Conservation (phyloP, 1,284 basidiomycete genomes). For the Stygiomarasmius scandens region DNA sequence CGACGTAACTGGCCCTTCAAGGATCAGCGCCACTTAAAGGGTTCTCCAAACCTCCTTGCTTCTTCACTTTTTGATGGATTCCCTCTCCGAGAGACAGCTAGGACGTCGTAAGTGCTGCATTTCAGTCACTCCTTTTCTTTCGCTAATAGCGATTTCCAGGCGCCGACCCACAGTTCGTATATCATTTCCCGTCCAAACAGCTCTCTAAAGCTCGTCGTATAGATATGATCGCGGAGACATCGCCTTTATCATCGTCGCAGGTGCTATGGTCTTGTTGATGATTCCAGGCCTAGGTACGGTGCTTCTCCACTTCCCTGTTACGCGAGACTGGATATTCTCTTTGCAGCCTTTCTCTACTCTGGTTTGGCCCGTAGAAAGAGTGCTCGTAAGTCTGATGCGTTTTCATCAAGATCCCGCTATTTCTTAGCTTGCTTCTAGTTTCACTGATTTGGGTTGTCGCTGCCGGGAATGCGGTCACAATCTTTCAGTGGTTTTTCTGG, state of each 20-base stretch:
- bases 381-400: constrained; percentile 19
- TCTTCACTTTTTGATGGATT: neutral
- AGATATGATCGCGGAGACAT: constrained; percentile 75
- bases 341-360: constrained; percentile 81
- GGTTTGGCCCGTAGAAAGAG: constrained; percentile 72
- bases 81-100: neutral
- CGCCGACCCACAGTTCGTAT: neutral
- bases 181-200: neutral
- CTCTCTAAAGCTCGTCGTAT: neutral
- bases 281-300: constrained; percentile 69
- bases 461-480: constrained; percentile 75
- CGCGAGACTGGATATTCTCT: constrained; percentile 12
- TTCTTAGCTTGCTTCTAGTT: constrained; percentile 33
- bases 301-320: neutral
- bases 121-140: neutral
- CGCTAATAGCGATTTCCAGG: neutral
- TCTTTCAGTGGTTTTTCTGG: constrained; percentile 92
- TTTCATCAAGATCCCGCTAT: neutral
- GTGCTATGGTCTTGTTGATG: constrained; percentile 83
- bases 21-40: too few relatives aligned
- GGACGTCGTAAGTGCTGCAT: neutral
- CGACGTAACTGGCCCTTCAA: too few relatives aligned
- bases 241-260: constrained; percentile 76
- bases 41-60: neutral
- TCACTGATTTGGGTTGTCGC: constrained; percentile 72